phyloP scores from a whole-genome alignment of 768 basidiomycete genomes.

The Russula griseocarnosa region DNA sequence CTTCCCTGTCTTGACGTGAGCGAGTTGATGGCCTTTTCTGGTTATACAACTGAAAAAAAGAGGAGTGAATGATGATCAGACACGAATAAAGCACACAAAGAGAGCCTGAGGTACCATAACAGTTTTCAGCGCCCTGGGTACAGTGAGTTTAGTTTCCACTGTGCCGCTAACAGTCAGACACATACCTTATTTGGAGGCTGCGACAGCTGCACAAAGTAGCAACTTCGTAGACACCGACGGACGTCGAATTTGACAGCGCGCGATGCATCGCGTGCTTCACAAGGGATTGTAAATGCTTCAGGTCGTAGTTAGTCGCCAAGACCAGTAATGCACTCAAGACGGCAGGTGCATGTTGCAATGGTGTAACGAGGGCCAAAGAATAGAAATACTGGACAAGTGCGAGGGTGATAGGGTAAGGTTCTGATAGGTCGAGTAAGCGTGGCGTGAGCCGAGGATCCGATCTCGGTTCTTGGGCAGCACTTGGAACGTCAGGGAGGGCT shows the following conservation, averaged over 20 bases:
- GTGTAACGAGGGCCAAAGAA: slow-evolving; percentile 78
- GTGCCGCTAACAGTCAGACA: slow-evolving; percentile 19
- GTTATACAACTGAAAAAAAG: slow-evolving; percentile 59
- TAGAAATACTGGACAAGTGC: slow-evolving; percentile 95
- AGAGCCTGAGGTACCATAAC: slow-evolving; percentile 56
- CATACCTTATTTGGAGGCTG: slow-evolving; percentile 83
- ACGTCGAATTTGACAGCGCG: slow-evolving; percentile 75
- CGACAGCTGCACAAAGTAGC: slow-evolving; percentile 87
- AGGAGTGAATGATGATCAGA: slow-evolving; percentile 25
- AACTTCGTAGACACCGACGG: slow-evolving; percentile 91
- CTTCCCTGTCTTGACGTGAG: slow-evolving; percentile 46
- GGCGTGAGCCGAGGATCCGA: slow-evolving; percentile 80
- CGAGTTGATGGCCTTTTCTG: slow-evolving; percentile 67
- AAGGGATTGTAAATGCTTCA: slow-evolving; percentile 67
- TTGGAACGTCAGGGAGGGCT: slow-evolving; percentile 57
- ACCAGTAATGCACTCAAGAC: slow-evolving; percentile 85
- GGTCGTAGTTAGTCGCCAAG: slow-evolving; percentile 76
- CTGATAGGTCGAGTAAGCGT: slow-evolving; percentile 74
- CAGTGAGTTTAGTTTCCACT: slow-evolving; percentile 13
- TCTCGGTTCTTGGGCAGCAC: slow-evolving; percentile 46
- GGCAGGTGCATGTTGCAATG: slow-evolving; percentile 85
- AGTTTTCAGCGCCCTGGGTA: slow-evolving; percentile 65
- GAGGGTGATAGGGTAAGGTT: slow-evolving; percentile 83
- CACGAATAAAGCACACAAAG: slow-evolving; percentile 7
- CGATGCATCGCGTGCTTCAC: slow-evolving; percentile 96